Conservation (phyloP, 345 rosid species). For the Psidium friedrichsthalianum region DNA sequence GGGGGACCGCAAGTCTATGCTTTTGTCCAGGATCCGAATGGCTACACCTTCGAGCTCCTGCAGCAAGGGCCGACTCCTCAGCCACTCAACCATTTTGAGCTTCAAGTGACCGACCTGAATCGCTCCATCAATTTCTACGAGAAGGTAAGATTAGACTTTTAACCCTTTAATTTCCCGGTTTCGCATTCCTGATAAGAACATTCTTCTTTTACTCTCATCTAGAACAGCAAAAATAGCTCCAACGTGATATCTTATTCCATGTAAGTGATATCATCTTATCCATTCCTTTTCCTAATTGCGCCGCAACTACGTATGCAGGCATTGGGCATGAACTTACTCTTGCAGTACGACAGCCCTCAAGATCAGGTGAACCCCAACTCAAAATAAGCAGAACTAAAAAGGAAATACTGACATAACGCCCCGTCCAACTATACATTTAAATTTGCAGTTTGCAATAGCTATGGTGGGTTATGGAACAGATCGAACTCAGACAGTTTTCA, state of each 20-base stretch:
- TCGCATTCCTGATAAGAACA: too few species aligned
- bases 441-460: constrained; percentile 26
- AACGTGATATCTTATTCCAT: neutral
- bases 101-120: too few species aligned
- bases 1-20: too few species aligned
- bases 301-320: constrained; percentile 11
- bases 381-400: neutral
- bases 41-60: too few species aligned
- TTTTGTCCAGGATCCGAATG: too few species aligned
- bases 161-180: too few species aligned
- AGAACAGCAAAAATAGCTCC: too few species aligned
- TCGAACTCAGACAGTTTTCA: constrained; percentile 13
- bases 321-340: constrained; percentile 26
- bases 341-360: constrained; percentile 23
- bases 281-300: neutral
- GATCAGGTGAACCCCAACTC: constrained; percentile 11
- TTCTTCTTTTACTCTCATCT: too few species aligned
- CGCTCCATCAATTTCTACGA: too few species aligned
- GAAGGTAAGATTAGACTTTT: too few species aligned
- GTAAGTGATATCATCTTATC: neutral
- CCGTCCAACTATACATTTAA: neutral
- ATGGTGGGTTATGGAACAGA: constrained; percentile 39
- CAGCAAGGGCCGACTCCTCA: too few species aligned
- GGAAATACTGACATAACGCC: neutral
- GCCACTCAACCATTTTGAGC: too few species aligned